phyloP scores from a whole-genome alignment of 2,329 filamentous ascomycete genomes.

The Stachybotrys chartarum region DNA sequence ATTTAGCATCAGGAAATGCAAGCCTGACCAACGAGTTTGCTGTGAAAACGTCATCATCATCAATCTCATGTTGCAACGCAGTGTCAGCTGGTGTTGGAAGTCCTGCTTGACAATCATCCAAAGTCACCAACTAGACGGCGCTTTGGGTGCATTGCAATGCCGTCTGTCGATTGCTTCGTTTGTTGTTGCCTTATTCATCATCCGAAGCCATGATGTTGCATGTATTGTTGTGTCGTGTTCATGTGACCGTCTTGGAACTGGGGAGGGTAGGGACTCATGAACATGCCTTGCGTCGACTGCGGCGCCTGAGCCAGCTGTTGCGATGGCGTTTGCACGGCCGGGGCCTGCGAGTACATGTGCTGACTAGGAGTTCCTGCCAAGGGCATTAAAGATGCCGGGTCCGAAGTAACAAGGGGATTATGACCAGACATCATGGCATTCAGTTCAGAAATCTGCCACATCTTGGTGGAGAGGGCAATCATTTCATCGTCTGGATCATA shows the following conservation, averaged over 20 bases:
- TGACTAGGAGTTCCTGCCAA: constrained; percentile 7
- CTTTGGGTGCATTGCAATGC: too few relatives aligned
- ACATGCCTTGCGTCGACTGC: constrained; percentile 7
- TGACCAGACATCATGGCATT: constrained; percentile 9
- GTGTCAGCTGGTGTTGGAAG: too few relatives aligned
- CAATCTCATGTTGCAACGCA: too few relatives aligned
- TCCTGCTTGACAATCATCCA: too few relatives aligned
- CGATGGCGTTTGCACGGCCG: background rate
- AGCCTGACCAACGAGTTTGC: too few relatives aligned
- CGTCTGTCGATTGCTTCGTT: too few relatives aligned
- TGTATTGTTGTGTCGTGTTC: constrained; percentile 4
- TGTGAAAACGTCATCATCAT: too few relatives aligned
- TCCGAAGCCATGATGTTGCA: constrained; percentile 7
- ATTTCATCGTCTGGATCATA: constrained; percentile 14
- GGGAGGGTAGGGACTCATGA: constrained; percentile 10
- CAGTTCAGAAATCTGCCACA: constrained; percentile 7
- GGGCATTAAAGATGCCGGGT: constrained; percentile 8
- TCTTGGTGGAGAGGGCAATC: constrained; percentile 12
- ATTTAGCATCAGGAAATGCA: too few relatives aligned
- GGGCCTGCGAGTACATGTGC: constrained; percentile 10
- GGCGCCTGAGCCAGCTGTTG: background rate
- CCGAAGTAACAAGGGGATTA: constrained; percentile 4
- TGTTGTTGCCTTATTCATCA: background rate
- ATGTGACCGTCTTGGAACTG: constrained; percentile 10
- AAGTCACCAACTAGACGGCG: too few relatives aligned